Conservation (phyloP, 345 rosid species). For the Streptanthus diversifolius region DNA sequence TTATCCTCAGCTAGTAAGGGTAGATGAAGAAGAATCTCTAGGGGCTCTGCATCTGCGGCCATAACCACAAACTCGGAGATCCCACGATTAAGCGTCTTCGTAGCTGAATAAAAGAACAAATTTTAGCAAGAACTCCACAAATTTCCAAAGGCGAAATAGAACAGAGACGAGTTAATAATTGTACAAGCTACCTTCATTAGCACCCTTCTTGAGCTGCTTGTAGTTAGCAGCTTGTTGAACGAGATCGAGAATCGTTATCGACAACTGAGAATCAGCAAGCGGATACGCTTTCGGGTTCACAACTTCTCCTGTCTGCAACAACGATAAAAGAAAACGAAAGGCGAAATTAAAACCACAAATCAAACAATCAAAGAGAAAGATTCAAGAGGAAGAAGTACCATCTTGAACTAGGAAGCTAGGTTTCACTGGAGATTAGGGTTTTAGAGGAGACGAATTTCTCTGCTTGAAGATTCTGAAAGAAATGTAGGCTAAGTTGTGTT, state of each 20-base stretch:
- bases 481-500: not conserved
- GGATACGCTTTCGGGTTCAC: constrained; percentile 94
- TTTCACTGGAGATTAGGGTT: constrained; percentile 28
- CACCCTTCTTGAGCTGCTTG: constrained; percentile 99
- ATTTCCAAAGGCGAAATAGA: not conserved
- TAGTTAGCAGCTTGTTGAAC: constrained; percentile 93
- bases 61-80: constrained; percentile 87
- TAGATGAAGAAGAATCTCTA: constrained; percentile 82
- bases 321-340: not conserved
- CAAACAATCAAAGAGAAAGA: not conserved
- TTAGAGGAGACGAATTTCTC: constrained; percentile 13
- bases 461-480: not conserved
- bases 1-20: constrained; percentile 81
- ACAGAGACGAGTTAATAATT: not conserved
- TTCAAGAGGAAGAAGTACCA: constrained; percentile 15
- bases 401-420: constrained; percentile 10
- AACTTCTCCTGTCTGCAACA: constrained; percentile 56
- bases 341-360: not conserved
- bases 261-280: constrained; percentile 70
- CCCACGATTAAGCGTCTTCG: constrained; percentile 93
- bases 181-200: constrained; percentile 65
- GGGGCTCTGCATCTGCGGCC: constrained; percentile 82
- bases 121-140: not conserved
- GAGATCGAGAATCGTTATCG: constrained; percentile 79
- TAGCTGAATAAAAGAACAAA: constrained; percentile 47